Evolutionary conservation across 441 rosid species (phyloP).

Genomic region (Euphorbia celastroides): DNA sequence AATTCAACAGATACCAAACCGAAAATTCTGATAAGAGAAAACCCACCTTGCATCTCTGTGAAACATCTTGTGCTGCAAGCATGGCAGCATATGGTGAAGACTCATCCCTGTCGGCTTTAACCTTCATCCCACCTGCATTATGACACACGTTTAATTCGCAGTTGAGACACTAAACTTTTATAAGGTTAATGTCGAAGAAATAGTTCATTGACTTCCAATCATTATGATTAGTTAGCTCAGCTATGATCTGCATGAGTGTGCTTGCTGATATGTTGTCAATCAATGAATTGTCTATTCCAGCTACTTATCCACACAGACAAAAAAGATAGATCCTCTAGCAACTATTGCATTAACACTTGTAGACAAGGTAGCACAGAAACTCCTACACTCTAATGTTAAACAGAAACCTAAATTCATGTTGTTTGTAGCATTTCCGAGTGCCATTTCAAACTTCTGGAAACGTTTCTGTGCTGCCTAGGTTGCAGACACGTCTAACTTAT

Average conservation of each 20-base stretch:
- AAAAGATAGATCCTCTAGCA: not conserved
- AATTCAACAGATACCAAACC: not conserved
- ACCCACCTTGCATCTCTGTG: constrained; percentile 71
- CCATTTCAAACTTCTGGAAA: not conserved
- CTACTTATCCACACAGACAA: not conserved
- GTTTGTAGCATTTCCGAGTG: no score
- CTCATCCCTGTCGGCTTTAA: constrained; percentile 84
- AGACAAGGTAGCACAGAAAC: no score
- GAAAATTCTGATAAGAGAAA: not conserved
- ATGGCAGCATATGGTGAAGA: constrained; percentile 88
- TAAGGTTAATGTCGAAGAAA: not conserved
- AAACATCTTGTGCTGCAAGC: constrained; percentile 89
- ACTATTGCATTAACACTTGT: not conserved
- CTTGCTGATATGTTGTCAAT: not conserved
- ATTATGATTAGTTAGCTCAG: not conserved
- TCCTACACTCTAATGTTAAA: no score
- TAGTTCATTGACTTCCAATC: not conserved
- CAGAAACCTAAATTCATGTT: no score
- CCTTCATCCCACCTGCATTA: constrained; percentile 76
- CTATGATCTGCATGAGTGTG: not conserved
- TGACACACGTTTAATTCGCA: not conserved
- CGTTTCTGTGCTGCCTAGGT: no score
- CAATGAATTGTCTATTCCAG: not conserved
- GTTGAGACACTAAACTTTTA: not conserved
- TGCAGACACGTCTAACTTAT: not conserved